Evolutionary conservation across 2,329 filamentous ascomycete genomes (phyloP).

Genomic region (Epichloe glyceriae): DNA sequence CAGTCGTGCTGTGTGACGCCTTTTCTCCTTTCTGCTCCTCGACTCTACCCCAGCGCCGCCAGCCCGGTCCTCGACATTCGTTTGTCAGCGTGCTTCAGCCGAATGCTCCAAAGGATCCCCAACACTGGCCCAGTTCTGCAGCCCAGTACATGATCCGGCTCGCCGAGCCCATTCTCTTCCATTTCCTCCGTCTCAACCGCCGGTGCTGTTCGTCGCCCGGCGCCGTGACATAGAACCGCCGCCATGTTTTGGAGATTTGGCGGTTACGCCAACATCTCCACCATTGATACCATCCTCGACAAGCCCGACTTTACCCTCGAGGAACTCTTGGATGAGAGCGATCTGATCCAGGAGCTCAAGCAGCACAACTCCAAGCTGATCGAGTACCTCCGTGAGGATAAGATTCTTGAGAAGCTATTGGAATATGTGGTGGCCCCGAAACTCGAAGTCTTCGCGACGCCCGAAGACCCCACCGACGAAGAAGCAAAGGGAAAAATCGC

Average conservation of each 20-base stretch:
- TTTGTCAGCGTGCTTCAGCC: slow-evolving; percentile 2
- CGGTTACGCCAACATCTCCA: slow-evolving; percentile 93
- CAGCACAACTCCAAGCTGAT: slow-evolving; percentile 96
- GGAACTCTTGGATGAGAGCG: slow-evolving; percentile 89
- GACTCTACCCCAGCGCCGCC: not conserved
- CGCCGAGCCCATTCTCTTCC: slow-evolving; percentile 4
- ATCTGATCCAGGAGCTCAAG: slow-evolving; percentile 94
- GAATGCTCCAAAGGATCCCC: slow-evolving; percentile 5
- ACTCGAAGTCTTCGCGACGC: slow-evolving; percentile 41
- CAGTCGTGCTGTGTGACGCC: slow-evolving; percentile 3
- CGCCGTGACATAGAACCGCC: slow-evolving; percentile 26
- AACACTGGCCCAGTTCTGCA: slow-evolving; percentile 3
- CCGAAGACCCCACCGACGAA: slow-evolving; percentile 37
- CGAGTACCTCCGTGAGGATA: slow-evolving; percentile 83
- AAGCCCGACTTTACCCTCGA: slow-evolving; percentile 93
- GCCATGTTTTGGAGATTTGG: slow-evolving; percentile 99
- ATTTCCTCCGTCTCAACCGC: slow-evolving; percentile 13
- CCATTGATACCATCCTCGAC: slow-evolving; percentile 92
- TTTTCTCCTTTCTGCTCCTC: slow-evolving; percentile 3
- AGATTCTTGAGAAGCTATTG: slow-evolving; percentile 71
- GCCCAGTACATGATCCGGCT: slow-evolving; percentile 9
- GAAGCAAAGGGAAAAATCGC: slow-evolving; percentile 33
- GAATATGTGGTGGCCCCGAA: slow-evolving; percentile 82
- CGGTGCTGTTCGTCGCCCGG: slow-evolving; percentile 19
- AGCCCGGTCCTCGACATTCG: not conserved